Base-by-base conservation (phyloP, 352 stramenopile genomes). In the Globisporangium viniferum region DNA sequence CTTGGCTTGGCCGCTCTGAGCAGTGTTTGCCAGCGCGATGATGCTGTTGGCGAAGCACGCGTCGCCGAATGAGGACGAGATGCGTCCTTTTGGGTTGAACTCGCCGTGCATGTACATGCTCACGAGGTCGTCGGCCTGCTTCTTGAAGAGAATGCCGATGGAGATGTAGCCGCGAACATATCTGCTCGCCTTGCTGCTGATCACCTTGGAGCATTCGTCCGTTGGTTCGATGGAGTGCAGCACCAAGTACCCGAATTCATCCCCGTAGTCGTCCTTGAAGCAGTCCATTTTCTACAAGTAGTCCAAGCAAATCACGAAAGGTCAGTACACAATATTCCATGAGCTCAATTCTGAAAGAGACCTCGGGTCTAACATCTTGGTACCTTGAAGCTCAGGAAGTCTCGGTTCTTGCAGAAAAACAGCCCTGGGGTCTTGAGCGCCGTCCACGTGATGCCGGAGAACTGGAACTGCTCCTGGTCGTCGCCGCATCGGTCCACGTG, bases 361-460 rank as follows among this genome's bases (percentile, higher is more conserved):
- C 5, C 33, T 36, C 1, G 56, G 12, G 27, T 9, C 31, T 44
- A 15, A 66, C 49, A 31, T 53, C 35, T 49, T 49, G 36, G 39
- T 35, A 80, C 73, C 73, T 90, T 90, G 66, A 91, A 93, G 62
- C 83, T 90, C 36, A 92, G 64, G 55, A 93, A 88, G 69, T 93
- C 86, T 3, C 86, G 71, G 57, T 85, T 80, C 67, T 82, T 78
- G 69, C 83, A 90, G 12, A 93, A 67, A 22, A 80, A 82, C 10
- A 87, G 71, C 0, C 80, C 74, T 9, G 73, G 77, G 12, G 86
- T 69, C 71, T 91, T 84, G 10, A 92, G 48, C 3, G 82, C 85
- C 59, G 83, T 83, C 80, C 82, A 92, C 51, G 84, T 81, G 59
- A 91, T 87, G n/a, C 85, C 85, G 0, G 85, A 73, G 62, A 93